Base-by-base conservation (phyloP, 2,329 filamentous ascomycete genomes). In the Alternaria metachromatica region DNA sequence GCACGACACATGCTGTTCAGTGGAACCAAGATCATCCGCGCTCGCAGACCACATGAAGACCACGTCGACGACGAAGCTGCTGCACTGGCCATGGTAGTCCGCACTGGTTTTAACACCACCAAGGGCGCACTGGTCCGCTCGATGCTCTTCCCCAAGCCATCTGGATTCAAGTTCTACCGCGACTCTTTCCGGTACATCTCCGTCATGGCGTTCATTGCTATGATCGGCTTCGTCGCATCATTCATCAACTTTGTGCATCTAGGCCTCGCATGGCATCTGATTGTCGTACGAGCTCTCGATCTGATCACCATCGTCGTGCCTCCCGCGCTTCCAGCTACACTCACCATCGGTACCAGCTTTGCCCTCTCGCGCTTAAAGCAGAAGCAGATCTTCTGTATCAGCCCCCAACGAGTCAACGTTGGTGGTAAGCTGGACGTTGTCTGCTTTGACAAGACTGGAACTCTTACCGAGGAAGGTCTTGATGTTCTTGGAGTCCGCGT, bases 361-460 rank as follows among this genome's bases (percentile, higher is more conserved):
- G 96, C 96, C 3, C 84, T 99, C 2, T 90, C 88, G 11, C 89
- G 96, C 25, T 84, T 99, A 28, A 97, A 94, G 81, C 88, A 90
- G 67, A 94, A 96, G 78, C 87, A 94, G 46, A 97, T 99, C 41
- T 99, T 97, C 76, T 99, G 96, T 76, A 99, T 98, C 74, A 98
- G 95, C 70, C 96, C 96, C 0, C 96, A 99, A 76, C 88, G 96
- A 73, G 95, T 99, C 60, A 99, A 98, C 74, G 94, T 99, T 6
- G 96, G 92, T 15, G 96, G 96, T 54, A 98, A 98, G 80, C 83
- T 99, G 5, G 96, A 99, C 76, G 88, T 98, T 11, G 92, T 99
- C 82, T 97, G 95, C 80, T 99, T 99, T 69, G 96, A 99, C 82
- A 99, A 99, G 82, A 99, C 96, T 0, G 96, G 96, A n/a, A 99